These are phyloP conservation scores for Phyllosticta ampelicida DNA, from an alignment of 2,329 filamentous ascomycete species.

Conservation along the genomic window DNA sequence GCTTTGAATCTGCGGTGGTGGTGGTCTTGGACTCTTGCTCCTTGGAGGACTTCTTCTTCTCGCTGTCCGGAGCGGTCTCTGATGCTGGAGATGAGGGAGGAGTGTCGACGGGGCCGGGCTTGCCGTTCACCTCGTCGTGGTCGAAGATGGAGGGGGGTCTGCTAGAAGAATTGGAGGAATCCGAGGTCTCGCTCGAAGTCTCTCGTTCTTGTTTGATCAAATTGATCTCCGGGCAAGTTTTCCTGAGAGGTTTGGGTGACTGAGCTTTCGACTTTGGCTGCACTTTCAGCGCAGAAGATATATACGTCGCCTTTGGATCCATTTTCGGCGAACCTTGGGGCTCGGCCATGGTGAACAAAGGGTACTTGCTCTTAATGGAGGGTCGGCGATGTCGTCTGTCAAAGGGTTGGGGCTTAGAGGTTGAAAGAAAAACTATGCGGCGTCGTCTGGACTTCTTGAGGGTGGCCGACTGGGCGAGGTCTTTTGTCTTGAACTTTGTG, in stretches of 20 bases:
- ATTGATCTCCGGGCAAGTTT: not conserved
- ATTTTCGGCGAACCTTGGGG: not conserved
- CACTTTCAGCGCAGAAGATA: not conserved
- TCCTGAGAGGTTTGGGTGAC: not conserved
- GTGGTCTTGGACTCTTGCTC: not conserved
- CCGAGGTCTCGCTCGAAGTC: not conserved
- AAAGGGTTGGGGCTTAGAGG: not conserved
- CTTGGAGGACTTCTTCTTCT: not conserved
- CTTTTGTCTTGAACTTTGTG: conserved; percentile 1
- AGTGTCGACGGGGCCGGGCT: not conserved
- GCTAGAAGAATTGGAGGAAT: not conserved
- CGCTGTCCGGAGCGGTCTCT: not conserved
- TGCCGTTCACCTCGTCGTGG: not conserved
- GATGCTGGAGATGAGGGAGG: not conserved
- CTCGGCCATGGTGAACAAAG: not conserved
- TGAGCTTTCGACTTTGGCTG: not conserved
- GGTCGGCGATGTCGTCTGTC: not conserved
- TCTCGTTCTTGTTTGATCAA: not conserved
- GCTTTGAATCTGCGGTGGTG: not conserved
- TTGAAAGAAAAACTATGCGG: conserved; percentile 2
- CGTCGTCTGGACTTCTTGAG: not conserved
- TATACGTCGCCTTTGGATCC: not conserved
- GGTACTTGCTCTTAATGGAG: not conserved
- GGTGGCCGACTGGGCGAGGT: not conserved
- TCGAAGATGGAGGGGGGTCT: not conserved